A percentile compares a stretch with the other conserved stretches of the same genome.
phyloP scores from a whole-genome alignment of 208 protist genomes.

The Acanthamoeba culbertsoni region DNA sequence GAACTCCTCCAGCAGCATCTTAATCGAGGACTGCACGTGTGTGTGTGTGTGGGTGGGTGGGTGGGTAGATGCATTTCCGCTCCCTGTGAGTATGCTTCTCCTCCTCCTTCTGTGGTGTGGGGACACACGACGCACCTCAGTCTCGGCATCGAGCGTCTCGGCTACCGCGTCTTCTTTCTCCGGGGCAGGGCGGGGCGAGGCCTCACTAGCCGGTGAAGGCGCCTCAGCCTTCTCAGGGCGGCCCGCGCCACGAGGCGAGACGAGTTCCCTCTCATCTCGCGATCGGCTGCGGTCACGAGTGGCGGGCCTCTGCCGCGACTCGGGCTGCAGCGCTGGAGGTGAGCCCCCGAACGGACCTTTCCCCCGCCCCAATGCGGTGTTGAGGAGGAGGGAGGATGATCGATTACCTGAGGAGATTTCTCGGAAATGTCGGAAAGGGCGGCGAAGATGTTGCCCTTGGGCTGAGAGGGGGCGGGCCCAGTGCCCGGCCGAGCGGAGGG shows the following conservation, averaged over 20 bases:
- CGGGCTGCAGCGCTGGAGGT: too few relatives aligned
- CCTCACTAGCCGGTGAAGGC: too few relatives aligned
- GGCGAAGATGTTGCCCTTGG: conserved; percentile 16
- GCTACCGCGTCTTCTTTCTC: not conserved
- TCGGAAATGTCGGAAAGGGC: not conserved
- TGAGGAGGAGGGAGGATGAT: not conserved
- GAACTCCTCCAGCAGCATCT: not conserved
- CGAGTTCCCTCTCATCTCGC: not conserved
- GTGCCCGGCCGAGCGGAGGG: not conserved
- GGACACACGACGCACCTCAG: not conserved
- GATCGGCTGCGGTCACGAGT: not conserved
- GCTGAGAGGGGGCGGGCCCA: not conserved
- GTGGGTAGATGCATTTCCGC: too few relatives aligned
- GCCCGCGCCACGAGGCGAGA: not conserved
- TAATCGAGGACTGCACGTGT: not conserved
- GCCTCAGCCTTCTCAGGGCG: not conserved
- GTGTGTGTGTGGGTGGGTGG: too few relatives aligned
- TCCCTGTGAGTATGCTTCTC: not conserved
- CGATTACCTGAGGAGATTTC: not conserved
- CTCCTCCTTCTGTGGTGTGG: not conserved
- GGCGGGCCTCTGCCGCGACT: not conserved
- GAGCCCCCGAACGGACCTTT: too few relatives aligned
- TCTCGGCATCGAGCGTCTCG: not conserved
- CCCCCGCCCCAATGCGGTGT: too few relatives aligned
- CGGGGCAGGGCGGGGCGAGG: not conserved